Percentiles rank a stretch among this genome's conserved stretches.
Evolutionary conservation across 306 rosid species (phyloP).

Genomic region (Cucurbita moschata): DNA sequence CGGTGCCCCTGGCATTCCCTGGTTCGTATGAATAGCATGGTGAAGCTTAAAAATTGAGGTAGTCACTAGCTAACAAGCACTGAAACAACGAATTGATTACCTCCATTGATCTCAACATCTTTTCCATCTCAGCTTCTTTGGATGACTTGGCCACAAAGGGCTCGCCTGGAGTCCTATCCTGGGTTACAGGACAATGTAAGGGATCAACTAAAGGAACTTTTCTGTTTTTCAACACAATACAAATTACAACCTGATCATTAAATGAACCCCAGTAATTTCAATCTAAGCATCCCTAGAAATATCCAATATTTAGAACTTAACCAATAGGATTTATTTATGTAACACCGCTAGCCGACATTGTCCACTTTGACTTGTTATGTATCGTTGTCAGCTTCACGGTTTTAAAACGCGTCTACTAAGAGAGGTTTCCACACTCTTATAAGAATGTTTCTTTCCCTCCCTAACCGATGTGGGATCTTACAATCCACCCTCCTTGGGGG

Average conservation of each 20-base stretch:
- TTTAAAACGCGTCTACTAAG: too few relatives aligned
- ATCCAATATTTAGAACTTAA: neutral
- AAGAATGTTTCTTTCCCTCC: too few relatives aligned
- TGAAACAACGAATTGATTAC: conserved; percentile 26
- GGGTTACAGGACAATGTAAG: conserved; percentile 9
- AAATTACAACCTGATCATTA: neutral
- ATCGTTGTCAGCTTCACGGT: too few relatives aligned
- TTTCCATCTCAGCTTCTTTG: conserved; percentile 97
- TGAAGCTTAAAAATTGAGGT: neutral
- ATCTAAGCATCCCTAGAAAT: neutral
- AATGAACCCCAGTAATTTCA: neutral
- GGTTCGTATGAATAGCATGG: conserved; percentile 4
- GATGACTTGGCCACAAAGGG: conserved; percentile 65
- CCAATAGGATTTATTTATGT: neutral
- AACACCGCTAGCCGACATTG: neutral
- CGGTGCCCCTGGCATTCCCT: conserved; percentile 99
- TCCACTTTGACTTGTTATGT: too few relatives aligned
- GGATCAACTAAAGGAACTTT: neutral
- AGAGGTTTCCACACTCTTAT: too few relatives aligned
- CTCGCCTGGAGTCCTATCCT: conserved; percentile 83
- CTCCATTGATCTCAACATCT: conserved; percentile 82
- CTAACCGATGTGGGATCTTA: too few relatives aligned
- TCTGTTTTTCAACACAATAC: neutral
- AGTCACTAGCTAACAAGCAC: neutral
- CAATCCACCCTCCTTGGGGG: too few relatives aligned